Evolutionary conservation across 345 rosid species (phyloP).

Genomic region (Populus simonii): DNA sequence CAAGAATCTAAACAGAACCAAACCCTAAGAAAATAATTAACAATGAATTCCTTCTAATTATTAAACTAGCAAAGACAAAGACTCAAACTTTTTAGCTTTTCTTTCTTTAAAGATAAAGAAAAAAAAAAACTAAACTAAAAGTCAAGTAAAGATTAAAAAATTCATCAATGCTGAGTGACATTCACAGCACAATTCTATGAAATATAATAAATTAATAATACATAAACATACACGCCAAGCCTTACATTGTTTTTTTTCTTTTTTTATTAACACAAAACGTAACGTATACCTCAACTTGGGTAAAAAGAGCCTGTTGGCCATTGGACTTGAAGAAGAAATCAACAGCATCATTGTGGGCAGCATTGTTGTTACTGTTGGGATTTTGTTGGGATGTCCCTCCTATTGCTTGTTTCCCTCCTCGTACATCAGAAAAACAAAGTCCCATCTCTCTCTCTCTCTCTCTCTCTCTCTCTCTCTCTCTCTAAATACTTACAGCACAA

Average conservation of each 20-base stretch:
- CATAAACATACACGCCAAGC: background rate
- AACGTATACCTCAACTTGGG: constrained; percentile 66
- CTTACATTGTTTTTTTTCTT: too few relatives aligned
- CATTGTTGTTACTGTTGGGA: constrained; percentile 23
- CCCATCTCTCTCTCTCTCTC: constrained; percentile 50
- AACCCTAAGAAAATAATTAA: too few relatives aligned
- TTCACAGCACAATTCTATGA: background rate
- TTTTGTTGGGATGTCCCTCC: constrained; percentile 49
- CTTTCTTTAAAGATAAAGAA: too few relatives aligned
- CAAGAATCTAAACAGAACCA: too few relatives aligned
- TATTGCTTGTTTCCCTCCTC: constrained; percentile 69
- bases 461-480: constrained; percentile 23
- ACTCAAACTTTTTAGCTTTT: too few relatives aligned
- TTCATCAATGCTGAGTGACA: too few relatives aligned
- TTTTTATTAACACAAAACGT: background rate
- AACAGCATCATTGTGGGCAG: constrained; percentile 58
- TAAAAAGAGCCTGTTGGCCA: constrained; percentile 49
- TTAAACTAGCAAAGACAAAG: too few relatives aligned
- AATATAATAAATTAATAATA: background rate
- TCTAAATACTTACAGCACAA: background rate
- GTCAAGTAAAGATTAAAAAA: too few relatives aligned
- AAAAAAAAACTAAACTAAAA: too few relatives aligned
- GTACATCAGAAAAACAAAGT: constrained; percentile 49
- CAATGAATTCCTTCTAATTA: too few relatives aligned
- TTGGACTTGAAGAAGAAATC: constrained; percentile 59